phyloP scores from a whole-genome alignment of 345 rosid genomes.

The Pseudoturritis turrita region DNA sequence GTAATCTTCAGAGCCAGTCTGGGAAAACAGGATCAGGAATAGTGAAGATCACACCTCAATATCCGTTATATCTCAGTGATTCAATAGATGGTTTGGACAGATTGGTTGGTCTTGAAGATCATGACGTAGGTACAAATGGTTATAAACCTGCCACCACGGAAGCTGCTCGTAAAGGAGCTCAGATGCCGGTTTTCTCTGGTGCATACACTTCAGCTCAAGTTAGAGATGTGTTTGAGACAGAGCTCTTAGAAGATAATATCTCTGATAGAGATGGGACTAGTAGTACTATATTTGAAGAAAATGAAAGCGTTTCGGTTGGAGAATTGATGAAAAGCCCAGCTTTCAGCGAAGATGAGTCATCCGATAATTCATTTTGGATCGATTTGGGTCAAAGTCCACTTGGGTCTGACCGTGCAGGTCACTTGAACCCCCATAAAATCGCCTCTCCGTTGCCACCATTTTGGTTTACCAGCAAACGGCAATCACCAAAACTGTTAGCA shows the following conservation, averaged over 20 bases:
- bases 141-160: conserved; percentile 33
- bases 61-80: conserved; percentile 63
- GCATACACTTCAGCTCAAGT: conserved; percentile 69
- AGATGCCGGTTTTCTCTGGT: conserved; percentile 79
- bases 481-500: conserved; percentile 55
- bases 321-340: conserved; percentile 84
- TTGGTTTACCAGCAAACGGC: conserved; percentile 61
- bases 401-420: conserved; percentile 59
- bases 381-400: conserved; percentile 93
- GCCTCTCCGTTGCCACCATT: conserved; percentile 71
- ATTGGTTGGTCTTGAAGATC: conserved; percentile 42
- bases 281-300: conserved; percentile 76
- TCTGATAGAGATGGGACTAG: conserved; percentile 72
- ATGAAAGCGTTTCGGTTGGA: conserved; percentile 70
- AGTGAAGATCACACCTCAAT: conserved; percentile 63
- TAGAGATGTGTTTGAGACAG: conserved; percentile 73
- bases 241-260: conserved; percentile 60
- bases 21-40: conserved; percentile 68
- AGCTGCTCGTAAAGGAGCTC: conserved; percentile 32
- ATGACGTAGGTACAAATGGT: conserved; percentile 30
- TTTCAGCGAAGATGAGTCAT: conserved; percentile 91
- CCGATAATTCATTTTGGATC: conserved; percentile 84
- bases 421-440: conserved; percentile 45
- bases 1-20: conserved; percentile 52
- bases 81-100: conserved; percentile 63